Evolutionary conservation across 345 rosid species (phyloP).

Genomic region (Gossypium herbaceum): DNA sequence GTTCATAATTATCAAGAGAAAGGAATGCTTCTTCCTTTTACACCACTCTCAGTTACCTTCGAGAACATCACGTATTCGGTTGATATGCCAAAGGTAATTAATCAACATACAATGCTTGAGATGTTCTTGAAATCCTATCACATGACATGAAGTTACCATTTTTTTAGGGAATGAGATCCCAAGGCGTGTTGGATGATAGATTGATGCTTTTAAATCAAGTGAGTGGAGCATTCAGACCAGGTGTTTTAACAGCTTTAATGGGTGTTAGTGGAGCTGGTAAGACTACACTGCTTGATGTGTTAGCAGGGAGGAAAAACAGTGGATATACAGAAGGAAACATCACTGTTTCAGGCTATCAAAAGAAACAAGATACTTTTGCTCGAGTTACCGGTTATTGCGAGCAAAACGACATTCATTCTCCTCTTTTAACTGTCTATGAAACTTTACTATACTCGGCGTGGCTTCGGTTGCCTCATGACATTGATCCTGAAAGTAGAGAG

Average conservation of each 20-base stretch:
- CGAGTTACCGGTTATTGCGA: slow-evolving; percentile 76
- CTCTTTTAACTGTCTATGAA: slow-evolving; percentile 66
- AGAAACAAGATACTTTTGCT: slow-evolving; percentile 76
- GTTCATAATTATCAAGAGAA: slow-evolving; percentile 24
- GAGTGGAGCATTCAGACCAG: slow-evolving; percentile 75
- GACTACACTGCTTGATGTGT: slow-evolving; percentile 79
- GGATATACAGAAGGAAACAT: slow-evolving; percentile 67
- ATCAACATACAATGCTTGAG: not conserved
- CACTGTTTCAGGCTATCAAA: slow-evolving; percentile 64
- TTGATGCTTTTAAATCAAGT: slow-evolving; percentile 65
- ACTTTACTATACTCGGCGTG: slow-evolving; percentile 73
- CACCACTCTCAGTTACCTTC: slow-evolving; percentile 53
- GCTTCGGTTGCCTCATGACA: slow-evolving; percentile 55
- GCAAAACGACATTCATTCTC: slow-evolving; percentile 77
- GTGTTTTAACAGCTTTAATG: slow-evolving; percentile 78
- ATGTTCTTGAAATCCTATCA: not conserved
- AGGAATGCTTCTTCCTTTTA: slow-evolving; percentile 75
- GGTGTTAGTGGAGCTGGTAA: slow-evolving; percentile 80
- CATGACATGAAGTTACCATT: not conserved
- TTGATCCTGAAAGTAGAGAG: slow-evolving; percentile 48
- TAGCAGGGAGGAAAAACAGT: slow-evolving; percentile 80
- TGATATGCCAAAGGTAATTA: slow-evolving; percentile 65
- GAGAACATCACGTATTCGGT: slow-evolving; percentile 56
- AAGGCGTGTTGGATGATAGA: slow-evolving; percentile 49
- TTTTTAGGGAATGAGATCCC: slow-evolving; percentile 50